Percentiles rank a stretch among this genome's conserved stretches.
phyloP scores from a whole-genome alignment of 2,329 filamentous ascomycete genomes.

The Ceratocystis albifundus region DNA sequence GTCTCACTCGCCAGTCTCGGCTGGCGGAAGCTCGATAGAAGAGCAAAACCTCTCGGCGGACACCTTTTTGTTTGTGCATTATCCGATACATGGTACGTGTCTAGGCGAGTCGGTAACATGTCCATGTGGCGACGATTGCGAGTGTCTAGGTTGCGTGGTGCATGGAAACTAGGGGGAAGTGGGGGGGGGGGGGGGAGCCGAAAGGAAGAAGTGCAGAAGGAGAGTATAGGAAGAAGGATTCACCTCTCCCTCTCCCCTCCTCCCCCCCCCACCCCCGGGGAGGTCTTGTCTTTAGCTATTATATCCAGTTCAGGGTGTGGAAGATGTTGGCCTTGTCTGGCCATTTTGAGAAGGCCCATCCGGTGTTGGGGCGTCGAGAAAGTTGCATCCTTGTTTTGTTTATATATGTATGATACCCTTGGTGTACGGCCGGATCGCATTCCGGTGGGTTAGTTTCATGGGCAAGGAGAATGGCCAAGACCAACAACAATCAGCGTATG shows the following conservation, averaged over 20 bases:
- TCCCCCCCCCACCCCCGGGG: no score
- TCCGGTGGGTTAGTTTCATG: neutral
- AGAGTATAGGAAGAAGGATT: no score
- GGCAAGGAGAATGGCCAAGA: neutral
- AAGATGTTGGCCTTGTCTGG: no score
- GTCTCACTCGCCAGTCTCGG: neutral
- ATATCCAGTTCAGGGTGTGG: no score
- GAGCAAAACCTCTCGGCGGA: slow-evolving; percentile 41
- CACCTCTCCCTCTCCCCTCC: no score
- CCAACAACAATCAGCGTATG: neutral
- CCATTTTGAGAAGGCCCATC: no score
- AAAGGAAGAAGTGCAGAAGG: neutral
- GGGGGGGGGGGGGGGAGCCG: no score
- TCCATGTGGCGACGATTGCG: slow-evolving; percentile 48
- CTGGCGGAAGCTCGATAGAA: slow-evolving; percentile 30
- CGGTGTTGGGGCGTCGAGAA: no score
- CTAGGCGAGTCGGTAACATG: slow-evolving; percentile 41
- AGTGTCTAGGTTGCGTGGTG: slow-evolving; percentile 46
- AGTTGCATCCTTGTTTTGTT: neutral
- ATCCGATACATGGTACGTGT: slow-evolving; percentile 38
- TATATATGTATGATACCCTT: slow-evolving; percentile 11
- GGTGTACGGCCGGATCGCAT: neutral
- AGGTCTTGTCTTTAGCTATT: no score
- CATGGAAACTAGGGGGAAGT: slow-evolving; percentile 31
- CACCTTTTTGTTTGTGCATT: slow-evolving; percentile 50